Evolutionary conservation across 202 grass and related monocot species (phyloP), one percentile per base, ranked within the genome.

Genomic region (Sporobolus alterniflorus): DNA sequence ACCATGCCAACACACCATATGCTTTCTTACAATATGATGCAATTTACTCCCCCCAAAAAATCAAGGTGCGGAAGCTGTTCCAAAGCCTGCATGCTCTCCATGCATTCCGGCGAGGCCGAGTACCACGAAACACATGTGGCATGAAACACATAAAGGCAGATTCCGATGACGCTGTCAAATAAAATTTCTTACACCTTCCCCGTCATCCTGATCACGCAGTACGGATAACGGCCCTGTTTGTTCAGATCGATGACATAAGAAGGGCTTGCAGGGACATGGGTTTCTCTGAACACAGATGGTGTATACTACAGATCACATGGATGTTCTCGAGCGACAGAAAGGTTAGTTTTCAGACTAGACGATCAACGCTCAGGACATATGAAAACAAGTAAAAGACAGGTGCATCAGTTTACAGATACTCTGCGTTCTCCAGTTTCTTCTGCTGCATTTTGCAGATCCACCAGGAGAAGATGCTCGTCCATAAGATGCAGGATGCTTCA

Each of bases 61-160:
- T 65, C 77, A 69, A 75, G 74, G 51, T 74, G 73, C 44, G n/a
- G 66, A 51, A 64, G 79, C 68, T 75, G 52, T 69, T 79, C 57
- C 9, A 25, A 46, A 31, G 74, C 73, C 52, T 69, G 60, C 36
- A n/a, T n/a, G 4, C 40, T 67, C 50, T 62, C 18, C 67, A 41
- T 74, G 88, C 79, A 69, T 64, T 67, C 50, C 79, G 6, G 30
- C 44, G 73, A 76, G 63, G 28, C 51, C 79, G 5, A 64, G 49
- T 31, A 52, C 40, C 73, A 66, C 73, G n/a, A n/a, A n/a, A n/a
- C n/a, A n/a, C n/a, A n/a, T n/a, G n/a, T n/a, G n/a, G n/a, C n/a
- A n/a, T n/a, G n/a, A n/a, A n/a, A n/a, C n/a, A n/a, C n/a, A n/a
- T n/a, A n/a, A n/a, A n/a, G n/a, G n/a, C n/a, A n/a, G n/a, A n/a